phyloP scores from a whole-genome alignment of 495 filamentous ascomycete species.

The Chaetomium tenue region DNA sequence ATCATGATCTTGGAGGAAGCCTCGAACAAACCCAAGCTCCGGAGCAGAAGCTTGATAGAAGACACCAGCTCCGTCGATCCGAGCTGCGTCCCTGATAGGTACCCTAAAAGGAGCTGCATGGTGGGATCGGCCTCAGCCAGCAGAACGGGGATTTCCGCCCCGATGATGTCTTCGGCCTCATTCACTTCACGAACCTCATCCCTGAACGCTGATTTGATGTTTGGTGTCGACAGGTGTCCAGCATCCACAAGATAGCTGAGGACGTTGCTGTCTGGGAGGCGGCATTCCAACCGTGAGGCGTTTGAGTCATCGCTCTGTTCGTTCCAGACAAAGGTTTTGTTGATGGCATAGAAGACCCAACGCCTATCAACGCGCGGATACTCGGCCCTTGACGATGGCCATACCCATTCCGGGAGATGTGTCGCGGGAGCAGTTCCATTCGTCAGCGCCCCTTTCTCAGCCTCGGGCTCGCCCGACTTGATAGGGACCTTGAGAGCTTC shows the following conservation, averaged over 20 bases:
- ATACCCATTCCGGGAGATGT: conserved; percentile 36
- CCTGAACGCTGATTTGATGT: conserved; percentile 60
- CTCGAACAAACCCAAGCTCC: conserved; percentile 51
- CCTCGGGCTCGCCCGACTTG: conserved; percentile 26
- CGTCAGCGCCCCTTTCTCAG: conserved; percentile 15
- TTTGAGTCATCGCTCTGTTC: conserved; percentile 31
- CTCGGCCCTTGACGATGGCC: conserved; percentile 39
- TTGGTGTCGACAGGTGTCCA: conserved; percentile 61
- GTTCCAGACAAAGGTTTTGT: conserved; percentile 49
- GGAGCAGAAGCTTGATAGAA: conserved; percentile 49
- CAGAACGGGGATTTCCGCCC: conserved; percentile 58
- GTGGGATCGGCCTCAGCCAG: conserved; percentile 61
- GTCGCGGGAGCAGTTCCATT: conserved; percentile 14
- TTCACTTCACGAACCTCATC: conserved; percentile 46
- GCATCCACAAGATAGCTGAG: conserved; percentile 60
- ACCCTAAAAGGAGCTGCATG: conserved; percentile 55
- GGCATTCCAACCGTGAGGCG: conserved; percentile 43
- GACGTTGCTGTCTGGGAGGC: conserved; percentile 54
- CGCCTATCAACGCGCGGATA: conserved; percentile 51
- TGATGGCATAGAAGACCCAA: conserved; percentile 54
- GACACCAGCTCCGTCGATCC: conserved; percentile 48
- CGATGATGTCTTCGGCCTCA: conserved; percentile 42
- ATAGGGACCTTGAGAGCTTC: conserved; percentile 40
- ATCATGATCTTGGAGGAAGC: conserved; percentile 36
- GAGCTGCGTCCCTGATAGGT: conserved; percentile 53